These are phyloP conservation scores for Monotropa hypopitys DNA, from an alignment of 179 eudicot genomes.

Conservation along the genomic window DNA sequence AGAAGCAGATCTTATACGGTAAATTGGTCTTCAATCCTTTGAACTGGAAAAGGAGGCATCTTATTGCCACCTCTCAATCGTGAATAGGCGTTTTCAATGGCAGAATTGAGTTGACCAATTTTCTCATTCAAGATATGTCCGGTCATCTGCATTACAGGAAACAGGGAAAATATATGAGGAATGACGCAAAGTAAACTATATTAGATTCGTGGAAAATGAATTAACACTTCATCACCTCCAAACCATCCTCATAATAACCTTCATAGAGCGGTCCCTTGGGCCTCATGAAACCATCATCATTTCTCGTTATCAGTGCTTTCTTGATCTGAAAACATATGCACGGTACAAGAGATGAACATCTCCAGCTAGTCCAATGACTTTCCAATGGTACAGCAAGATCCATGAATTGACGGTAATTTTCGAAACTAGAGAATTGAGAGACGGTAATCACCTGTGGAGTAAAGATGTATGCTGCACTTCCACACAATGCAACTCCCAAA, in stretches of 20 bases:
- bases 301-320: slow-evolving; percentile 59
- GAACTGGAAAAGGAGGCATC: slow-evolving; percentile 37
- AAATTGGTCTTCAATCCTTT: slow-evolving; percentile 57
- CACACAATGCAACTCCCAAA: too few relatives aligned
- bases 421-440: neutral
- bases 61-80: slow-evolving; percentile 69
- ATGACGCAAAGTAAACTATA: slow-evolving; percentile 1
- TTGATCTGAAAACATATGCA: slow-evolving; percentile 33
- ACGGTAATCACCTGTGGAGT: too few relatives aligned
- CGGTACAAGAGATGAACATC: neutral
- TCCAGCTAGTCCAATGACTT: neutral
- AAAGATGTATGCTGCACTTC: too few relatives aligned
- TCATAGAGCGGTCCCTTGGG: slow-evolving; percentile 64
- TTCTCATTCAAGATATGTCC: slow-evolving; percentile 62
- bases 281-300: slow-evolving; percentile 65
- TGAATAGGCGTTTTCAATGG: slow-evolving; percentile 75
- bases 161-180: neutral
- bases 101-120: slow-evolving; percentile 69
- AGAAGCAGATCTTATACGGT: slow-evolving; percentile 26
- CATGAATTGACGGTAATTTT: too few relatives aligned
- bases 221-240: slow-evolving; percentile 42
- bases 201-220: neutral
- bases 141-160: slow-evolving; percentile 44
- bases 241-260: slow-evolving; percentile 18
- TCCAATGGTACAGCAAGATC: neutral